Evolutionary conservation across 768 basidiomycete species (phyloP), one percentile per base, ranked within the genome.

Genomic region (Myochromella boudieri): DNA sequence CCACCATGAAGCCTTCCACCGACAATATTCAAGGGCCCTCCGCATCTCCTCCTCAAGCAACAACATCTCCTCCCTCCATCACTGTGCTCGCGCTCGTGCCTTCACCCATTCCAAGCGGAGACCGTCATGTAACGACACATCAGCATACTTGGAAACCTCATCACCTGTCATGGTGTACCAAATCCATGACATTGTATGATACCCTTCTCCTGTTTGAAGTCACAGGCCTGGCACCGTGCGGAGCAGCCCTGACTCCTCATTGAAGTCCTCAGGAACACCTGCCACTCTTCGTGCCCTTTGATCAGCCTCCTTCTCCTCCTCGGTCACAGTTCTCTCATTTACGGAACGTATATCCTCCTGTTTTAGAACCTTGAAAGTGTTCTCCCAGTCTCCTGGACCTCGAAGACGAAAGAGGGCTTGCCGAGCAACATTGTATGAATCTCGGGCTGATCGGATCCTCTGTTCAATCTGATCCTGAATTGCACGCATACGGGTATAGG

Each of bases 21-120:
- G 34, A 8, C 53, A 48, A 37, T 41, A 66, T 11, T 20, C 33
- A 12, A 62, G 14, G 1, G 53, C 51, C 3, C 60, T 39, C 1
- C 55, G 29, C 66, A 66, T 67, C 53, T 66, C 65, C 40, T 65
- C 58, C 6, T 55, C 39, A 21, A 61, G 46, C 3, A 63, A 42
- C 4, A 48, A 20, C 7, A 59, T 48, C 37, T 64, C 63, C 33
- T 66, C 65, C n/a, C n/a, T n/a, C n/a, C n/a, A n/a, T n/a, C n/a
- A n/a, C n/a, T n/a, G n/a, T n/a, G n/a, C n/a, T n/a, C 12, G 44
- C 0, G 61, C 58, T 0, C 40, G 50, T 1, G 54, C 46, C 46
- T 65, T 66, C 1, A 41, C 36, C 62, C 62, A 66, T 25, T 65
- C 60, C 8, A 66, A 43, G 4, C 54, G 57, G 2, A 60, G 32